Evolutionary conservation across 1,139 yeast species (phyloP).

Genomic region (Sugiyamaella paludigena): DNA sequence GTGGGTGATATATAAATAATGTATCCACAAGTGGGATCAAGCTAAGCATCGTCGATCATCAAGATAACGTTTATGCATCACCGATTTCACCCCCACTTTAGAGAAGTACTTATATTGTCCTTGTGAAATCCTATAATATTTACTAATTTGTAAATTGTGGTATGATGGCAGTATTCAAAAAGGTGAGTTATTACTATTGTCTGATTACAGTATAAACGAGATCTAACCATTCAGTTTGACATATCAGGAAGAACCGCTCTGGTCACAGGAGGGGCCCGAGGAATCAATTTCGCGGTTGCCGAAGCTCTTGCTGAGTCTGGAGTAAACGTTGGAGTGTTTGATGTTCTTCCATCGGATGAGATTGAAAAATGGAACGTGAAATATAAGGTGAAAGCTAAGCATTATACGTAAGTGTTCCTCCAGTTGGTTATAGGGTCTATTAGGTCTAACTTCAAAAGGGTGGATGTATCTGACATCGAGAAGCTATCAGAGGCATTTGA

Average conservation of each 20-base stretch:
- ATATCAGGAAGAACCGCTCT: slow-evolving; percentile 64
- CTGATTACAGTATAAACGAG: background rate
- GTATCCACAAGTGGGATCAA: too few species aligned
- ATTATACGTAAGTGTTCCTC: slow-evolving; percentile 46
- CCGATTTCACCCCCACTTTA: too few species aligned
- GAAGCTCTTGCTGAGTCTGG: slow-evolving; percentile 73
- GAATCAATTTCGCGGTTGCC: slow-evolving; percentile 72
- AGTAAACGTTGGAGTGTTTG: slow-evolving; percentile 53
- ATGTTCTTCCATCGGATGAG: slow-evolving; percentile 7
- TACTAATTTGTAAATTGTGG: too few species aligned
- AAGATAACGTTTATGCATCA: too few species aligned
- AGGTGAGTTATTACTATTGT: too few species aligned
- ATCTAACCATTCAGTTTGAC: slow-evolving; percentile 39
- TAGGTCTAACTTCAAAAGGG: slow-evolving; percentile 51
- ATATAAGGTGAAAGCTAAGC: slow-evolving; percentile 62
- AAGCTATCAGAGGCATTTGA: slow-evolving; percentile 71
- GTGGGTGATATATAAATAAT: too few species aligned
- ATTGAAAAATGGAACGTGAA: slow-evolving; percentile 45
- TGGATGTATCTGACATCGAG: slow-evolving; percentile 30
- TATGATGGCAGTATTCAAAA: too few species aligned
- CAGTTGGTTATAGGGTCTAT: slow-evolving; percentile 53
- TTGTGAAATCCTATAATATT: too few species aligned
- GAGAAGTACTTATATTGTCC: too few species aligned
- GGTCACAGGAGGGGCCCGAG: slow-evolving; percentile 69
- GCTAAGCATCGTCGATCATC: too few species aligned